phyloP scores from a whole-genome alignment of 1,284 basidiomycete genomes.

The Rhodotorula sp. region DNA sequence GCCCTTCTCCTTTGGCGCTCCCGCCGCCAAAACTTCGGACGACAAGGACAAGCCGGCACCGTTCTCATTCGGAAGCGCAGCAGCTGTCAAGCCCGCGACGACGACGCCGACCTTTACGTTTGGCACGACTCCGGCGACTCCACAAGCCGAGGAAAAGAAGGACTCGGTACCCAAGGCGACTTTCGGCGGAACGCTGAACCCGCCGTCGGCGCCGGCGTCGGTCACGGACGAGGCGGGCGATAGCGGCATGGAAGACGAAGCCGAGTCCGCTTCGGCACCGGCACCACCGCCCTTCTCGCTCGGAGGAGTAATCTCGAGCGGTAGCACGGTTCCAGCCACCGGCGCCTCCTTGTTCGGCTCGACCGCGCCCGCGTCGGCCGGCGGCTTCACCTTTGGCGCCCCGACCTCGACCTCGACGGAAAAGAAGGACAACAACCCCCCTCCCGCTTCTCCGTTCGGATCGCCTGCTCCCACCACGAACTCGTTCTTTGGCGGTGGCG shows the following conservation, averaged over 20 bases:
- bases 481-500: constrained; percentile 15
- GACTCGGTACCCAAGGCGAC: background rate
- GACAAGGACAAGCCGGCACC: constrained; percentile 8
- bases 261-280: background rate
- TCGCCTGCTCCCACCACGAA: background rate
- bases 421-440: constrained; percentile 5
- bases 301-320: background rate
- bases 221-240: constrained; percentile 29
- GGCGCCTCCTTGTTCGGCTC: background rate
- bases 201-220: background rate
- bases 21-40: constrained; percentile 6
- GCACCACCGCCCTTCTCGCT: constrained; percentile 23
- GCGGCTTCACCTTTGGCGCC: constrained; percentile 19
- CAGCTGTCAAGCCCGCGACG: background rate
- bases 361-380: background rate
- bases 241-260: constrained; percentile 40
- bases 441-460: constrained; percentile 17
- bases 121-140: constrained; percentile 28
- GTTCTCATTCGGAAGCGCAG: background rate
- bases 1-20: constrained; percentile 27
- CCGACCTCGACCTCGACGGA: background rate
- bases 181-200: background rate
- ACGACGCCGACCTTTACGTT: constrained; percentile 23
- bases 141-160: constrained; percentile 25
- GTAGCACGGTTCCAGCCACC: background rate